Percentiles rank a stretch among this genome's conserved stretches.
phyloP scores from a whole-genome alignment of 768 basidiomycete genomes.

The Udeniomyces megalosporus region DNA sequence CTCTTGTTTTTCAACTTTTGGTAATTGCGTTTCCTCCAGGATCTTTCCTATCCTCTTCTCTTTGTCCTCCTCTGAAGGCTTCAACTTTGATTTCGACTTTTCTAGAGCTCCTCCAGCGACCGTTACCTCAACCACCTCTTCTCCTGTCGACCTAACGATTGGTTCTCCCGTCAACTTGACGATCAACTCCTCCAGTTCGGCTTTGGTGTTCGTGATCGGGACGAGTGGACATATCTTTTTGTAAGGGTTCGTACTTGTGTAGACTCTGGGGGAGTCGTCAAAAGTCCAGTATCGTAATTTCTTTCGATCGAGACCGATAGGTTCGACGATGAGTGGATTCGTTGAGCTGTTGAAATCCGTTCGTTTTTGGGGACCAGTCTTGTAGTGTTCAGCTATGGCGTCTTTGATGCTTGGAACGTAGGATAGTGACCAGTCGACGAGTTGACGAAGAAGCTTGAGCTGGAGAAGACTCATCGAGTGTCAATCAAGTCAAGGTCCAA shows the following conservation, averaged over 20 bases:
- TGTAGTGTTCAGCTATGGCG: constrained; percentile 64
- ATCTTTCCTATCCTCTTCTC: constrained; percentile 44
- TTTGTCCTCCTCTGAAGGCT: constrained; percentile 42
- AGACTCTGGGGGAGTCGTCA: constrained; percentile 76
- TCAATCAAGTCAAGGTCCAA: too few relatives aligned
- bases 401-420: constrained; percentile 54
- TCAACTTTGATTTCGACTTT: constrained; percentile 29
- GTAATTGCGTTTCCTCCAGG: constrained; percentile 48
- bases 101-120: too few relatives aligned
- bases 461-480: constrained; percentile 25
- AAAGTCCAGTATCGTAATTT: constrained; percentile 71
- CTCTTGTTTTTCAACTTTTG: constrained; percentile 47
- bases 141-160: constrained; percentile 31
- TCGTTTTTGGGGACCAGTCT: constrained; percentile 58
- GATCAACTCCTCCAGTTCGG: constrained; percentile 53
- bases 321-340: constrained; percentile 43
- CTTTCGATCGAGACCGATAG: constrained; percentile 58
- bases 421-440: constrained; percentile 66
- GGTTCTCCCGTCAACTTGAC: constrained; percentile 34
- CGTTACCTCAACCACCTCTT: too few relatives aligned
- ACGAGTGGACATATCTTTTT: constrained; percentile 66
- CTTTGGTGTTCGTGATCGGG: constrained; percentile 50
- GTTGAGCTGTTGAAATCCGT: constrained; percentile 34
- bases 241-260: constrained; percentile 76
- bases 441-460: constrained; percentile 67